Base-by-base conservation (phyloP, 352 stramenopile species). In the Phytophthora ramorum region DNA sequence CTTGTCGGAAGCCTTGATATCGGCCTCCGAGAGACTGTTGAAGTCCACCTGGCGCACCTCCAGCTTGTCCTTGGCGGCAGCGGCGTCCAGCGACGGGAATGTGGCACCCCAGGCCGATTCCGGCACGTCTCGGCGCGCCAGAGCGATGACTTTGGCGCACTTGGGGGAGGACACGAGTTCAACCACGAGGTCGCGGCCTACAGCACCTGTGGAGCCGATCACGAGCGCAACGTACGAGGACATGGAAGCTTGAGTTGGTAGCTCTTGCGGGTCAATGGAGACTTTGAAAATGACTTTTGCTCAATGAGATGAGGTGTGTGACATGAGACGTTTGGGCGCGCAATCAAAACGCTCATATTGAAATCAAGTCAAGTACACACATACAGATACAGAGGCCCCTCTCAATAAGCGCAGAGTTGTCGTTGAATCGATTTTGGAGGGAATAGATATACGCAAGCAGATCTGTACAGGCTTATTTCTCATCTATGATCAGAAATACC, bases 101-200 rank as follows among this genome's bases (percentile, higher is more conserved):
- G 78, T 65, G 24, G 66, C 60, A 0, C 28, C 26, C 75, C 81
- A 92, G 22, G 71, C 38, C 1, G 71, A 63, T 34, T 78, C 62
- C 1, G 85, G 78, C 26, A 94, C 75, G 4, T 90, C 78, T 19
- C 83, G 85, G 19, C 85, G 85, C 40, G 81, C 44, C 43, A 94
- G 64, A 17, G 85, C 85, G 55, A 94, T 85, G 46, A 94, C 79
- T 51, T 90, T 89, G 16, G 66, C 65, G 71, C 85, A 94, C 37
- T 79, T 83, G 34, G 73, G 19, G 12, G 83, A 92, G 20, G 65
- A 69, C 3, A 92, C 83, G 40, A 94, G 73, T 49, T 91, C 75
- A 3, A 80, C 78, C 10, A 94, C 79, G 17, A 94, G 61, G 19
- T 94, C 86, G 26, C 86, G 81, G 9, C 83, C 86, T 9, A 94